Evolutionary conservation across 176 grass and related monocot species (phyloP), one percentile per base, ranked within the genome.

Genomic region (maize (Zea mays)): DNA sequence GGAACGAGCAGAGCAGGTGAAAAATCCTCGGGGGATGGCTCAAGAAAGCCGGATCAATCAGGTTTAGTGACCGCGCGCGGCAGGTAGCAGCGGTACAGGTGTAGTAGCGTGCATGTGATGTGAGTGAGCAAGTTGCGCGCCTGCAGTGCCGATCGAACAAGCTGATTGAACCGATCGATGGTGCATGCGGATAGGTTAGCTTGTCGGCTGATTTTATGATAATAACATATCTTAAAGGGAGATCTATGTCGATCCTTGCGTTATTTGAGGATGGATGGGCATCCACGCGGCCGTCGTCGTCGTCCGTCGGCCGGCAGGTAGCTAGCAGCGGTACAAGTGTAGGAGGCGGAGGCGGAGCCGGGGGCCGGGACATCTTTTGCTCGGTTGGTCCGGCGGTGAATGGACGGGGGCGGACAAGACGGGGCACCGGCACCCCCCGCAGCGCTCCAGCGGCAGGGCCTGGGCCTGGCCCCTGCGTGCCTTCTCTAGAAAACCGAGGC

Each of bases 121-220:
- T 27, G 27, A 27, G 27, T 13, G 55, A 39, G 2, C 82, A 63
- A 63, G 74, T 19, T 55, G 67, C 2, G 57, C 12, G 63, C 5
- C 75, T 12, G 59, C 75, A 72, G 67, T 5, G 59, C 4, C 4
- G 59, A 35, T 6, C 6, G 49, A 1, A 5, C 15, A 1, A 1
- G 35, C 13, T 39, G 65, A 67, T 47, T 16, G 33, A 17, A 5
- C 51, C 51, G 8, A 54, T 41, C 63, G 8, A 54, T 54, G 71
- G 44, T 34, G 50, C 50, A 55, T n/a, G 50, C 50, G 62, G 84
- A 68, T 75, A 2, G 43, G 33, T 55, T 69, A 42, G 54, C 47
- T 51, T 81, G 77, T 75, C 84, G 62, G 77, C 39, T 20, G 62
- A 66, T 75, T 21, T 27, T 27, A 27, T 27, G 27, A 27, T 27